Evolutionary conservation across 2,329 filamentous ascomycete species (phyloP), one percentile per base, ranked within the genome.

Genomic region (Colletotrichum zoysiae): DNA sequence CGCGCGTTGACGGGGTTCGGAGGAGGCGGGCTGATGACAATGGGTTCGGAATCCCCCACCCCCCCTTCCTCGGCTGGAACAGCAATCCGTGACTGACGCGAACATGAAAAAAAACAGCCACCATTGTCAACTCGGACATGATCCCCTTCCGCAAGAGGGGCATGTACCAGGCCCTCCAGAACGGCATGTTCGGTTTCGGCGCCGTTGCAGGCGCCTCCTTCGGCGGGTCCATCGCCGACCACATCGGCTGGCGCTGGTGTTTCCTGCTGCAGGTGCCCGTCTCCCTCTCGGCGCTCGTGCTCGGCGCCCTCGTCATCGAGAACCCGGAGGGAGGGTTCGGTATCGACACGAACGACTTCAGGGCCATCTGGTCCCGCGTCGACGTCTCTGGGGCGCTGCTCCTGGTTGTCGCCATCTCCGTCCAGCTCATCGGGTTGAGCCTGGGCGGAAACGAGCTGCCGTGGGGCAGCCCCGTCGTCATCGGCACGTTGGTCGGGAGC

Each of bases 1-100:
- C 82, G 92, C 70, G 91, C 90, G 0, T 80, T 93, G 51, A 89
- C 90, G n/a, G 92, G 92, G 0, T 84, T 93, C 65, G 92, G 91
- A 0, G 91, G 91, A 1, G 91, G 90, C 0, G 92, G 91, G 0
- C 81, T 92, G 11, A 88, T 92, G 81, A 91, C 91, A 0, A 92
- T 93, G 89, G 90, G 89, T 89, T 89, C 83, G 74, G 82, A 78
- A 5, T 53, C 5, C 30, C 30, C 30, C 30, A 30, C 30, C 30
- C 30, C 26, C 1, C 5, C 48, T 14, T 9, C 18, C 20, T 56
- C 8, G 33, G 16, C 9, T 2, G 9, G 9, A 40, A 11, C 12
- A 1, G 1, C 50, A 33, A 6, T 38, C 3, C 5, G 8, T 4
- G 30, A 40, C 68, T 74, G 38, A 70, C 59, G 8, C 16, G 33